Conservation (phyloP, 129 eudicot genomes). For the Rutidosis leptorrhynchoides region DNA sequence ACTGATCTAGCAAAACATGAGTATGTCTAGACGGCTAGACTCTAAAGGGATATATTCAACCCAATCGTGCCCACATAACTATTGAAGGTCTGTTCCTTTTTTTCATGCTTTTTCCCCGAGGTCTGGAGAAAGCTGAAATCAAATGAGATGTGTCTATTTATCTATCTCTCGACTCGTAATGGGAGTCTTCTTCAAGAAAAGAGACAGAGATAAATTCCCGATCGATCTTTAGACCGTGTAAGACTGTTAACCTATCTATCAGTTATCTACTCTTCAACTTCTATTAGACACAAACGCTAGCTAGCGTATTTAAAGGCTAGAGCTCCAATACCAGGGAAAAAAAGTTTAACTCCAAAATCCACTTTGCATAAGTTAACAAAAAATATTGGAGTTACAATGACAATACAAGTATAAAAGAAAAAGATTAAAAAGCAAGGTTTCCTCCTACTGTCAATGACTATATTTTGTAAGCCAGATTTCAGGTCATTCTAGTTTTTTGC, state of each 20-base stretch:
- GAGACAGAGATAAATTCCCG: background rate
- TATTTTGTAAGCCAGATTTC: conserved; percentile 25
- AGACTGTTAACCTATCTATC: background rate
- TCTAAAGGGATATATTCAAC: too few species aligned
- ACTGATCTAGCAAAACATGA: too few species aligned
- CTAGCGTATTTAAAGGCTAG: background rate
- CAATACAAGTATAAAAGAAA: background rate
- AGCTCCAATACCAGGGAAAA: background rate
- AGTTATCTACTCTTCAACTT: background rate
- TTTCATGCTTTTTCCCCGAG: too few species aligned
- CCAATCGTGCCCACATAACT: too few species aligned
- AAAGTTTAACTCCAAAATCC: conserved; percentile 26
- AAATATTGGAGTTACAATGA: conserved; percentile 19
- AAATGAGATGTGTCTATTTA: too few species aligned
- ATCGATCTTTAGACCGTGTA: background rate
- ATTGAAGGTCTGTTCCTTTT: too few species aligned
- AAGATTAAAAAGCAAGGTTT: conserved; percentile 5
- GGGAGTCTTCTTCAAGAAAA: background rate
- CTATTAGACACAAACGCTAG: background rate
- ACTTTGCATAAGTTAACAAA: conserved; percentile 37
- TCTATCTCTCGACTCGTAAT: too few species aligned
- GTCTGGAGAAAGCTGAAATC: too few species aligned
- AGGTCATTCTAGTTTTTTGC: conserved; percentile 62
- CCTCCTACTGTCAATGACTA: conserved; percentile 23
- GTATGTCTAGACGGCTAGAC: too few species aligned